These are phyloP conservation scores for Pistacia vera DNA, from an alignment of 345 rosid species.

Conservation along the genomic window DNA sequence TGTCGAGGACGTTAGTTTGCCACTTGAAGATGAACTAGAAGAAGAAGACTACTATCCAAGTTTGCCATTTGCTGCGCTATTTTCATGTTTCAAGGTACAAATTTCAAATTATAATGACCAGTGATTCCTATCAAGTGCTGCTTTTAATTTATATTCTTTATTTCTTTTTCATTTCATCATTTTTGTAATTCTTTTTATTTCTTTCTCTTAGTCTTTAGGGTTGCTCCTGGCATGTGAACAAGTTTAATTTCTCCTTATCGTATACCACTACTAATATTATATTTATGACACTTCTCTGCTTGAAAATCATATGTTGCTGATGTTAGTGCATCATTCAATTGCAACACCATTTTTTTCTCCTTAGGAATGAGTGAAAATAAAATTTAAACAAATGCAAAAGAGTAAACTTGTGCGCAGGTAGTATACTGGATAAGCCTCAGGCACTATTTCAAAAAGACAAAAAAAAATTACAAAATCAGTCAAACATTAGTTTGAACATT, in stretches of 20 bases:
- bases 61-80: constrained; percentile 93
- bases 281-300: background rate
- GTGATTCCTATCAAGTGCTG: background rate
- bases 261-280: background rate
- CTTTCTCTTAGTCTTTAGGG: background rate
- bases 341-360: background rate
- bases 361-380: background rate
- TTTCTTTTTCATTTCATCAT: background rate
- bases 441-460: background rate
- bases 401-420: background rate
- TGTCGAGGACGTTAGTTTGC: constrained; percentile 35
- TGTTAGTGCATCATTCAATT: background rate
- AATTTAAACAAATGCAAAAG: background rate
- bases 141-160: too few relatives aligned
- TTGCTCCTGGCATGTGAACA: background rate
- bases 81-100: constrained; percentile 82
- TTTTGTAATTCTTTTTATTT: background rate
- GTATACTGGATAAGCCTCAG: background rate
- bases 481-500: background rate
- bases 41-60: constrained; percentile 91
- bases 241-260: background rate
- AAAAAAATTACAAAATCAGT: background rate
- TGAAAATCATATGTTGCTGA: background rate
- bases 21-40: constrained; percentile 80
- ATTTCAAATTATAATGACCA: background rate